phyloP scores from a whole-genome alignment of 2,329 filamentous ascomycete species.

The Cladophialophora carrionii region DNA sequence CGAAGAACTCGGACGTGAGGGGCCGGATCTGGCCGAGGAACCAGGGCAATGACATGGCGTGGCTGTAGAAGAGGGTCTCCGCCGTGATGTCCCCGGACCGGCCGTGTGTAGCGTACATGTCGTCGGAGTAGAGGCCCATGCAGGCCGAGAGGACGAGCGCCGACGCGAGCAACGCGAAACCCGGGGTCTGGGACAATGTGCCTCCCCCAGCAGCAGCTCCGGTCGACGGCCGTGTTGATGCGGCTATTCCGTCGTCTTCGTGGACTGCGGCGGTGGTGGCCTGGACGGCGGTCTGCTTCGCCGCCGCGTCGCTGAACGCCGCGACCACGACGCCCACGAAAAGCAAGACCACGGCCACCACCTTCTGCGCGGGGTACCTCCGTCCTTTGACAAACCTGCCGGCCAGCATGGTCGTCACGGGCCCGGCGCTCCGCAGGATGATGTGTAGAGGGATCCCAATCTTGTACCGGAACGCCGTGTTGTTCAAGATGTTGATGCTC shows the following conservation, averaged over 20 bases:
- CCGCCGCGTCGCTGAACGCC: conserved; percentile 84
- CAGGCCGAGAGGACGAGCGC: conserved; percentile 89
- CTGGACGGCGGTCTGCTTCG: conserved; percentile 56
- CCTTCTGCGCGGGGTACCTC: conserved; percentile 76
- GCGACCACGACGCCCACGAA: conserved; percentile 85
- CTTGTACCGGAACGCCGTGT: conserved; percentile 94
- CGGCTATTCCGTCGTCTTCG: background rate
- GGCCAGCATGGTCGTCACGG: conserved; percentile 92
- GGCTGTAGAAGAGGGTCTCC: conserved; percentile 94
- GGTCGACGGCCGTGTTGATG: conserved; percentile 27
- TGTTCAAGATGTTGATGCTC: conserved; percentile 92
- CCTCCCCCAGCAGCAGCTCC: background rate
- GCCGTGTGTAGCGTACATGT: conserved; percentile 82
- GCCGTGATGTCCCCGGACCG: conserved; percentile 72
- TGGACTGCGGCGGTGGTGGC: background rate
- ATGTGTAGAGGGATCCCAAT: conserved; percentile 98
- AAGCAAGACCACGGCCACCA: conserved; percentile 78
- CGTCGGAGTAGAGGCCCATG: conserved; percentile 94
- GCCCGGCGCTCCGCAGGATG: conserved; percentile 90
- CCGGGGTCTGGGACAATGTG: conserved; percentile 49
- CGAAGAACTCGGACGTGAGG: conserved; percentile 38
- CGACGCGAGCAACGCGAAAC: conserved; percentile 79
- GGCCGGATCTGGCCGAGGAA: conserved; percentile 48
- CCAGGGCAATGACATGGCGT: conserved; percentile 54
- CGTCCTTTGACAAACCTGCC: conserved; percentile 80